Base-by-base conservation (phyloP, 1,139 yeast genomes). In the Lodderomyces parapsilosis region DNA sequence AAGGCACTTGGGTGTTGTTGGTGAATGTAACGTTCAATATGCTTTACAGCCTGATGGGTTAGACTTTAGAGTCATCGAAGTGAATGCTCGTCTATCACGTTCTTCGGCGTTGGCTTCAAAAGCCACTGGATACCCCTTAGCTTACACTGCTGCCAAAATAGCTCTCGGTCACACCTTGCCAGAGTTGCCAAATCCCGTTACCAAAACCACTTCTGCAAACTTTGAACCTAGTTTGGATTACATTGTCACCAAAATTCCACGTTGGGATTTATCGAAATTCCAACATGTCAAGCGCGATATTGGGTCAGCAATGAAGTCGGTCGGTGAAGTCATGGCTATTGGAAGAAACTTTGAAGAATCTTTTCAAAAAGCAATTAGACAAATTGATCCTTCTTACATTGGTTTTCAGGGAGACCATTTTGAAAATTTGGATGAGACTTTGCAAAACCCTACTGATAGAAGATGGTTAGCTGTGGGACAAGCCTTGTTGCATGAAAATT, bases 241-340 rank as follows among this genome's bases (percentile, higher is more conserved):
- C 67, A 83, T 90, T 76, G 99, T 93, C 45, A 89, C 96, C 57
- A 93, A 93, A 77, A 90, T 93, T 58, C 99, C 99, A 57, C 83
- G 97, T 71, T 93, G 99, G 99, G 99, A 93, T 74, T 76, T 93
- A 66, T 72, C 93, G 51, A 93, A 93, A 75, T 93, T 93, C 76
- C 44, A 45, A 20, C 44, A 45, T 34, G 50, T 45, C 31, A 41
- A 44, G 23, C 37, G 48, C 8, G 44, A 44, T 28, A 44, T 47
- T 36, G 41, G 44, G 14, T 88, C 96, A 23, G 83, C 97, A 40
- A 93, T 93, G 99, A 93, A 93, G 70, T 91, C 98, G 38, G 99
- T 93, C 46, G 99, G 99, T 66, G 99, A 93, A 70, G 99, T 93
- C 48, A 93, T 93, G 99, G 95, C 97, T 44, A 93, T 93, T 62